A percentile compares a stretch with the other conserved stretches of the same genome.
Evolutionary conservation across 2,329 filamentous ascomycete genomes (phyloP).

Genomic region (Hypoxylon sp.): DNA sequence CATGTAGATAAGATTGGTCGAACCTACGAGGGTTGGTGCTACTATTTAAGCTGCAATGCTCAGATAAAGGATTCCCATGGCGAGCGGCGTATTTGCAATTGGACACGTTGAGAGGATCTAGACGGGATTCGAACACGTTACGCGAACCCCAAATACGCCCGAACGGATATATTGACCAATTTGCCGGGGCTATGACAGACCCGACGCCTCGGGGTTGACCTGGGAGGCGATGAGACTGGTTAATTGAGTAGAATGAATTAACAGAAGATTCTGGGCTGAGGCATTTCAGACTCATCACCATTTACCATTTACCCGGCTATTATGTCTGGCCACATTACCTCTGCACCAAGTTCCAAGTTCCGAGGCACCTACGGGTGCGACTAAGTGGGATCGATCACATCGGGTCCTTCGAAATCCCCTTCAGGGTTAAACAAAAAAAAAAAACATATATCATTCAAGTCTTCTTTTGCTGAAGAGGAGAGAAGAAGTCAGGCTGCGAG

Average conservation of each 20-base stretch:
- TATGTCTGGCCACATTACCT: background rate
- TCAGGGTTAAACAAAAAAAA: background rate
- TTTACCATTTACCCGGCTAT: conserved; percentile 26
- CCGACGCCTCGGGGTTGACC: conserved; percentile 2
- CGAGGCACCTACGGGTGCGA: too few species aligned
- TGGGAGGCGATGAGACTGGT: background rate
- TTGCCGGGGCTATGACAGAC: conserved; percentile 13
- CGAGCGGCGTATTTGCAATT: conserved; percentile 3
- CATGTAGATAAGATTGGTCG: background rate
- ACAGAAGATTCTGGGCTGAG: background rate
- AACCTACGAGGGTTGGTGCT: background rate
- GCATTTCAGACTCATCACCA: background rate
- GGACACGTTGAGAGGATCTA: conserved; percentile 30
- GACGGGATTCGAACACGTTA: conserved; percentile 25
- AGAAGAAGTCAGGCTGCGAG: conserved; percentile 10
- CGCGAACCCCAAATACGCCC: conserved; percentile 9
- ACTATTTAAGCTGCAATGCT: background rate
- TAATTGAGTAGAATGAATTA: background rate
- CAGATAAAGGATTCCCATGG: conserved; percentile 2
- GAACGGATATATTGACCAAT: background rate
- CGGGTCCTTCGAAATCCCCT: background rate
- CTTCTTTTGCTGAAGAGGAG: conserved; percentile 23
- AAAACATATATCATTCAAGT: conserved; percentile 6
- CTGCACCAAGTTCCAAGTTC: too few species aligned
- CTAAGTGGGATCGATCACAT: background rate